Evolutionary conservation across 2,329 filamentous ascomycete species (phyloP).

Genomic region (Alternaria brassicicola): DNA sequence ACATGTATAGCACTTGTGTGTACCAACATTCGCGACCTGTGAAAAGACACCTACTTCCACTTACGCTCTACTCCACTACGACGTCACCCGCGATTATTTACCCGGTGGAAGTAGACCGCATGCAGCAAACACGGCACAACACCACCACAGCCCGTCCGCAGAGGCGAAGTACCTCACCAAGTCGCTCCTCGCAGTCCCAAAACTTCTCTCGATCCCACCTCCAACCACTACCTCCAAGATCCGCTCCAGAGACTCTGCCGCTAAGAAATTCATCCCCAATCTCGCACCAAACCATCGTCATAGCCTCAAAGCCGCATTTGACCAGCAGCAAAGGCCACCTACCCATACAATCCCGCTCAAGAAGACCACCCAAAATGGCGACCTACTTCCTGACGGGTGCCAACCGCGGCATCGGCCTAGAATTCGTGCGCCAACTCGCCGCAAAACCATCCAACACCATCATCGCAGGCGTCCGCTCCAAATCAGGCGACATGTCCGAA

Average conservation of each 20-base stretch:
- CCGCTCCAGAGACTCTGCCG: neutral
- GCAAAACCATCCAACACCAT: conserved; percentile 43
- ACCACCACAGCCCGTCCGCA: conserved; percentile 6
- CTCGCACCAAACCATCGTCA: conserved; percentile 2
- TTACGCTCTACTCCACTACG: neutral
- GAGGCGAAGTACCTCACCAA: conserved; percentile 17
- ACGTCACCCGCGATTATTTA: conserved; percentile 17
- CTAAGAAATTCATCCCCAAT: conserved; percentile 7
- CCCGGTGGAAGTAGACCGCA: conserved; percentile 15
- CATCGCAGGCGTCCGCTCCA: conserved; percentile 50
- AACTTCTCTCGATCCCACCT: conserved; percentile 18
- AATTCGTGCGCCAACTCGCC: conserved; percentile 42
- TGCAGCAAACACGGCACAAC: conserved; percentile 11
- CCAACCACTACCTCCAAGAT: neutral
- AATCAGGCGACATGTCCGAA: conserved; percentile 35
- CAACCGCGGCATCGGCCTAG: conserved; percentile 42
- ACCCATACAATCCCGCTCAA: neutral
- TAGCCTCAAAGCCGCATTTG: neutral
- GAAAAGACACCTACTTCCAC: neutral
- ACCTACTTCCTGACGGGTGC: conserved; percentile 44
- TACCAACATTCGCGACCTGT: neutral
- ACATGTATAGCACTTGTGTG: neutral
- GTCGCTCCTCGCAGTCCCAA: conserved; percentile 2
- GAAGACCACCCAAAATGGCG: conserved; percentile 27
- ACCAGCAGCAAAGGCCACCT: neutral